Base-by-base conservation (phyloP, 169 alveolate genomes). In the Amoebophrya sp. region DNA sequence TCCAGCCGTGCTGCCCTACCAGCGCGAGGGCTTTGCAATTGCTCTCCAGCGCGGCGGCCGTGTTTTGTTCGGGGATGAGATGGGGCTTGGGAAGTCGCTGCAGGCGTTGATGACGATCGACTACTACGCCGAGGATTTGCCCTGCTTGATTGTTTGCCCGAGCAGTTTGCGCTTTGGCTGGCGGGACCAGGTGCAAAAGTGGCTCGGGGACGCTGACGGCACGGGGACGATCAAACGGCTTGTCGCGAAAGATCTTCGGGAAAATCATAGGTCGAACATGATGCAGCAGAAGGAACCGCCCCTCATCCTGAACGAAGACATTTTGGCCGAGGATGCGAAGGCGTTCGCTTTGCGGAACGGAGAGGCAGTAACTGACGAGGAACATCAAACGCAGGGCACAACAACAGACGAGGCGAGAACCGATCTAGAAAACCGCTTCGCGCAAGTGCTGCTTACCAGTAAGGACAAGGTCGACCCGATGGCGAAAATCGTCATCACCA, bases 41-140 rank as follows among this genome's bases (percentile, higher is more conserved):
- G 99, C 98, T 0, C 92, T 98, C 39, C 93, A 93, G 66, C 95
- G 96, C 89, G 95, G 96, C 93, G 99, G 99, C 40, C 95, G 99
- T 92, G 95, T 97, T 40, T 91, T 98, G 89, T 95, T 98, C 38
- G 99, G 99, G 0, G 99, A 97, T 94, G 99, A 98, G 93, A 98
- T 98, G 99, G 99, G 99, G 0, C 98, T 98, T 14, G 99, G 99
- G 40, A 98, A 98, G 93, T 97, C 99, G 7, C 94, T 98, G 0
- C 98, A 98, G 93, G 99, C 99, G 32, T 94, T 98, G 77, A 97
- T 98, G 7, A 91, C 97, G 32, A 95, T 98, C 40, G 96, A 97
- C 92, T 93, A 95, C 77, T 98, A 97, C 95, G 89, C 94, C 55
- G 95, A 94, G 10, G 98, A 97, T 40, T 97, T 99, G 99, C 99